Base-by-base conservation (phyloP, 2,329 filamentous ascomycete genomes). In the Arachnomyces sp. region DNA sequence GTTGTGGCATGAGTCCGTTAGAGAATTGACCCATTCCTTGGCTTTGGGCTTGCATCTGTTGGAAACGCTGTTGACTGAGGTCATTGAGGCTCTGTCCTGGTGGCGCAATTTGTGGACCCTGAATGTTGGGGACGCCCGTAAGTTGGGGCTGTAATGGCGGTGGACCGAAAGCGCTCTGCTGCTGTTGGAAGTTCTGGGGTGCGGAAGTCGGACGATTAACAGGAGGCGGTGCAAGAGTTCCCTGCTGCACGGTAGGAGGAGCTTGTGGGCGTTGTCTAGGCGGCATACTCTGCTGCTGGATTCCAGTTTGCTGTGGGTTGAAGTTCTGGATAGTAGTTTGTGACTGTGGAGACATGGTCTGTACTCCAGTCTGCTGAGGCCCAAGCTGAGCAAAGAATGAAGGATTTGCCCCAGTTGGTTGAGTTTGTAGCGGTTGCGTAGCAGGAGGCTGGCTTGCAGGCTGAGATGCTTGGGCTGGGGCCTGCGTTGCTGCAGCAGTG, bases 121-220 rank as follows among this genome's bases (percentile, higher is more conserved):
- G 20, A 8, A 67, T 67, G 54, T 78, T 76, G 48, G 76, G 73
- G 39, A 73, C 51, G 7, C 90, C 88, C 4, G 92, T 95, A 61
- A 89, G 76, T 58, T 95, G 90, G 38, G 87, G 80, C 58, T 89
- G 82, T 50, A 95, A 65, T 12, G 85, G 80, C 36, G 85, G 79
- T 13, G 82, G 76, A 6, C 76, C 75, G 59, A 93, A 92, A 3
- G 72, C 74, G 60, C 74, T 88, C 34, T 79, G 79, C 56, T 83
- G 82, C 36, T 25, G 20, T 9, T 77, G 63, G 44, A 72, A 82
- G 39, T 87, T 84, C 58, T 87, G 84, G 17, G 92, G 90, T 30
- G 92, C 90, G 31, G 90, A 95, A 9, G 92, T 73, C 6, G 92
- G 83, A 45, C 92, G 76, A 38, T 80, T 76, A 8, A 88, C 87